Conservation (phyloP, 495 filamentous ascomycete genomes). For the Penicillium psychrofluorescens region DNA sequence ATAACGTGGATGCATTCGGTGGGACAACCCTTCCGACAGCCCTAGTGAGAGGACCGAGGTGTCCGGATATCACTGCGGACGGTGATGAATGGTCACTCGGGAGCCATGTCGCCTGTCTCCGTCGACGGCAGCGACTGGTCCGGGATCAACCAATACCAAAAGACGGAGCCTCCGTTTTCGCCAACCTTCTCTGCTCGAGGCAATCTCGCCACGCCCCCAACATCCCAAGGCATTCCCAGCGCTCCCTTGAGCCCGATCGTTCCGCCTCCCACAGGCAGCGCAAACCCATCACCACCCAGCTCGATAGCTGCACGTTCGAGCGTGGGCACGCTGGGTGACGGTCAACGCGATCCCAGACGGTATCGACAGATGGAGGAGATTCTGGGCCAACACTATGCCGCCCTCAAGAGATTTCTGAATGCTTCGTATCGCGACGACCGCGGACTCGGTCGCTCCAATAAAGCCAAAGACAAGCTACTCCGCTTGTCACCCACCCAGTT, state of each 20-base stretch:
- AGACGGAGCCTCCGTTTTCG: slow-evolving; percentile 48
- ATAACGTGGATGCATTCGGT: background rate
- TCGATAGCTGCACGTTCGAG: slow-evolving; percentile 75
- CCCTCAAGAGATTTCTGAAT: slow-evolving; percentile 67
- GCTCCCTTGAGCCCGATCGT: slow-evolving; percentile 48
- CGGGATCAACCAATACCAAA: slow-evolving; percentile 64
- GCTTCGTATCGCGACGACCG: slow-evolving; percentile 67
- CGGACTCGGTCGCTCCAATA: slow-evolving; percentile 66
- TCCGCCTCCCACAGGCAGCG: slow-evolving; percentile 36
- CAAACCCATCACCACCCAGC: slow-evolving; percentile 74
- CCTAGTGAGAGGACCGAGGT: background rate
- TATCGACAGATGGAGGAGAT: slow-evolving; percentile 56
- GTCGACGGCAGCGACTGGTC: slow-evolving; percentile 85
- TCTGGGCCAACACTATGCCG: slow-evolving; percentile 73
- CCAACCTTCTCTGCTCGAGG: slow-evolving; percentile 49
- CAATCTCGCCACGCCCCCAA: slow-evolving; percentile 62
- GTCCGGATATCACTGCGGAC: slow-evolving; percentile 1
- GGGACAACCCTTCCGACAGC: background rate
- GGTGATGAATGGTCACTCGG: slow-evolving; percentile 53
- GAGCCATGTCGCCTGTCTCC: slow-evolving; percentile 78
- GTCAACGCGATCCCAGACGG: slow-evolving; percentile 47
- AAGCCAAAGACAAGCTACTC: slow-evolving; percentile 87
- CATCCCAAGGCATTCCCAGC: slow-evolving; percentile 52
- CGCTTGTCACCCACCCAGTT: slow-evolving; percentile 87
- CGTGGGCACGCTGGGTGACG: slow-evolving; percentile 57